Percentiles rank a stretch among this genome's conserved stretches.
Evolutionary conservation across 257 asterid genomes (phyloP).

Genomic region (Mentha longifolia): DNA sequence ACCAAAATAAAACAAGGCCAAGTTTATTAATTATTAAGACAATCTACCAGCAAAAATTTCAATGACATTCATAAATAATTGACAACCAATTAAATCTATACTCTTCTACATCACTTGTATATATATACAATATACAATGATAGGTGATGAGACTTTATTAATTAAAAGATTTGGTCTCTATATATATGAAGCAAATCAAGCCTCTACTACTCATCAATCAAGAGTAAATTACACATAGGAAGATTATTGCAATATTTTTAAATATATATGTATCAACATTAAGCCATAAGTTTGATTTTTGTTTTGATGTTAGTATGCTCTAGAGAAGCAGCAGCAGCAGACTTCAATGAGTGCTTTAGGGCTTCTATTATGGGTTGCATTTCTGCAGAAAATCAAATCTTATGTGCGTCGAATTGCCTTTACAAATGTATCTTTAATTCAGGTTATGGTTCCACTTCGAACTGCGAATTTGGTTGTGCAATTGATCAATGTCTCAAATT

Average conservation of each 20-base stretch:
- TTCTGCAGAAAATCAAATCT: too few species aligned
- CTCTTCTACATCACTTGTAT: too few species aligned
- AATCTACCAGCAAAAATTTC: too few species aligned
- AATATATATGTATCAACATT: not conserved
- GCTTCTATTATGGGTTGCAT: not conserved
- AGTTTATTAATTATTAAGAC: too few species aligned
- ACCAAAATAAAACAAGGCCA: too few species aligned
- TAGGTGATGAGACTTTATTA: too few species aligned
- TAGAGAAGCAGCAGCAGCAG: not conserved
- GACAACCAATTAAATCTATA: too few species aligned
- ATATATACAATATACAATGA: too few species aligned
- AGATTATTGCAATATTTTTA: too few species aligned
- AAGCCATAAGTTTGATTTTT: not conserved
- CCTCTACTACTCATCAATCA: not conserved
- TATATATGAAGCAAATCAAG: not conserved
- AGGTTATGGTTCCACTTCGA: not conserved
- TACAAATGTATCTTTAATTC: not conserved
- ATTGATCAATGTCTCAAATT: not conserved
- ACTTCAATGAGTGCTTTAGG: not conserved
- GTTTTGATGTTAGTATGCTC: constrained; percentile 8
- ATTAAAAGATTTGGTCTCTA: not conserved
- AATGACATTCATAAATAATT: too few species aligned
- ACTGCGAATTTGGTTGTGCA: constrained; percentile 17
- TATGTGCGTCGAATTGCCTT: not conserved
- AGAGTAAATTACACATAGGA: too few species aligned